Conservation (phyloP, 768 basidiomycete genomes). For the Russula griseocarnosa region DNA sequence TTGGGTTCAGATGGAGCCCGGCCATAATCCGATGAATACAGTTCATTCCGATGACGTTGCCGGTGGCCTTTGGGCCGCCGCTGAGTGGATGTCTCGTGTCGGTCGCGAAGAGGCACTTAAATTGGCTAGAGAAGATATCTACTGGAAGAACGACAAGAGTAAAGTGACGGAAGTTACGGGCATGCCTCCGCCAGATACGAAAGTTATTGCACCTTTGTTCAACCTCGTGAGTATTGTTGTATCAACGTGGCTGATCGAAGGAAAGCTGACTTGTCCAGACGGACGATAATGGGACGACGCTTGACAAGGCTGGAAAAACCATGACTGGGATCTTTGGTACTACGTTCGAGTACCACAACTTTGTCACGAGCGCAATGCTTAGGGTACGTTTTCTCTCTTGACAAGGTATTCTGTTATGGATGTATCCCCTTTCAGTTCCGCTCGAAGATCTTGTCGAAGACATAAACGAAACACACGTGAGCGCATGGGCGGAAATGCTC, state of each 20-base stretch:
- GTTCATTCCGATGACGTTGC: conserved; percentile 77
- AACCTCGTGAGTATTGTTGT: conserved; percentile 54
- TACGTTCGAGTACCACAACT: conserved; percentile 73
- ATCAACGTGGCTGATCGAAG: conserved; percentile 3
- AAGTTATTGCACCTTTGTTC: conserved; percentile 72
- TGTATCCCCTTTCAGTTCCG: conserved; percentile 43
- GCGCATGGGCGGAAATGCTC: conserved; percentile 81
- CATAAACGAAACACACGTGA: conserved; percentile 80
- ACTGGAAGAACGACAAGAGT: conserved; percentile 67
- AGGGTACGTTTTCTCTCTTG: conserved; percentile 44
- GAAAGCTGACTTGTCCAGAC: conserved; percentile 42
- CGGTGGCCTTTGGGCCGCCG: conserved; percentile 71
- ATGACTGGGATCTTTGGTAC: conserved; percentile 73
- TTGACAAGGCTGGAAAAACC: conserved; percentile 59
- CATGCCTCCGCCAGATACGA: conserved; percentile 51
- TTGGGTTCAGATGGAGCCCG: conserved; percentile 61
- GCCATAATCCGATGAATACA: conserved; percentile 69
- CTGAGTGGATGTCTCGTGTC: conserved; percentile 64
- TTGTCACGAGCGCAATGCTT: conserved; percentile 61
- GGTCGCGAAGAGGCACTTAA: conserved; percentile 63
- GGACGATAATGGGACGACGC: conserved; percentile 71
- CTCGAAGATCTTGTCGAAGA: conserved; percentile 71
- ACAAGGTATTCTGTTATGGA: conserved; percentile 9
- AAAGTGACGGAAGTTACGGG: conserved; percentile 62
- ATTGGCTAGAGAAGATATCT: conserved; percentile 62